phyloP scores from a whole-genome alignment of 75 land plant genomes.

The Pseudotsuga menziesii region DNA sequence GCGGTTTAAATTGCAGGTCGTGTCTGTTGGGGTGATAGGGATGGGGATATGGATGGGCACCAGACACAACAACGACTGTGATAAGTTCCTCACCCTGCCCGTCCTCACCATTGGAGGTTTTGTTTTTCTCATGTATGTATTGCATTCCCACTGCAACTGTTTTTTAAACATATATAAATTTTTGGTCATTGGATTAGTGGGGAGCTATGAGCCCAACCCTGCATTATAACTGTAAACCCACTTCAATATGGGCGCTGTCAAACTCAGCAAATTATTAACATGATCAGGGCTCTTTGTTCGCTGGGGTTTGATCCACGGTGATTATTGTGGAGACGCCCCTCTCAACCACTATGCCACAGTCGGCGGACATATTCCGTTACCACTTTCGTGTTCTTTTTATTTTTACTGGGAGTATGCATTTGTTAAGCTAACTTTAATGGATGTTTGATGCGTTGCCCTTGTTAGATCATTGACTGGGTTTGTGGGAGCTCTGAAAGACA shows the following conservation, averaged over 20 bases:
- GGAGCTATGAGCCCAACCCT: no score
- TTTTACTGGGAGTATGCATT: not conserved
- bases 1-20: not conserved
- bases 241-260: no score
- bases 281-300: no score
- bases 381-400: not conserved
- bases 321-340: no score
- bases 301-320: no score
- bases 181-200: no score
- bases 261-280: no score
- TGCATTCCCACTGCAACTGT: no score
- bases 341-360: no score
- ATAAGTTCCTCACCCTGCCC: not conserved
- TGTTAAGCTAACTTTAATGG: not conserved
- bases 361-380: not conserved
- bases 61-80: not conserved
- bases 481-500: conserved; percentile 10
- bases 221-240: no score
- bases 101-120: conserved; percentile 5
- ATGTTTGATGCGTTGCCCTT: not conserved
- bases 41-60: not conserved
- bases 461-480: conserved; percentile 6
- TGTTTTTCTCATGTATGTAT: conserved; percentile 2
- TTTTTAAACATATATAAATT: no score
- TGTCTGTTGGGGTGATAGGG: conserved; percentile 3